Percentiles rank a stretch among this genome's conserved stretches.
These are phyloP conservation scores for Dothistroma pini DNA, from an alignment of 2,329 filamentous ascomycete species.

Conservation along the genomic window DNA sequence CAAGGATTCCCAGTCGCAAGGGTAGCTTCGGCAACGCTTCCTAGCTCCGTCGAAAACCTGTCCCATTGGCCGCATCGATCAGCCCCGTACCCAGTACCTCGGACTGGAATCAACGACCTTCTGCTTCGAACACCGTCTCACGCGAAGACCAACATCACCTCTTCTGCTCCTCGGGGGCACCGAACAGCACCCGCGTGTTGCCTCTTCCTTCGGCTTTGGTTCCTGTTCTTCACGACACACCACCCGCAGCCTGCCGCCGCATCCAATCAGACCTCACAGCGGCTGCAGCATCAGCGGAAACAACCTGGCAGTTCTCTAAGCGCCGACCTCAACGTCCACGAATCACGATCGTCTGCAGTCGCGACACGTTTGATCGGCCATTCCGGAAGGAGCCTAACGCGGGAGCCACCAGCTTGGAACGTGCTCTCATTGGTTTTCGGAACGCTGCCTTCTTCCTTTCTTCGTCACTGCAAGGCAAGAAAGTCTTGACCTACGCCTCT, in stretches of 20 bases:
- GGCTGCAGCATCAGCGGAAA: slow-evolving; percentile 12
- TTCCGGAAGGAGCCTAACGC: slow-evolving; percentile 4
- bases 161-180: slow-evolving; percentile 1
- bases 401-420: slow-evolving; percentile 14
- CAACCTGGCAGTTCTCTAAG: slow-evolving; percentile 17
- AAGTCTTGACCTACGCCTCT: slow-evolving; percentile 18
- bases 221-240: background rate
- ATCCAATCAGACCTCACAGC: slow-evolving; percentile 10
- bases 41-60: background rate
- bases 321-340: slow-evolving; percentile 14
- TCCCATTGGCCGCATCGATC: background rate
- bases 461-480: slow-evolving; percentile 15
- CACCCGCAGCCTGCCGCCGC: slow-evolving; percentile 4
- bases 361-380: slow-evolving; percentile 16
- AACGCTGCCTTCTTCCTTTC: slow-evolving; percentile 13
- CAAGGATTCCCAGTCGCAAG: slow-evolving; percentile 4
- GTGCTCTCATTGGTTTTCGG: slow-evolving; percentile 15
- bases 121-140: background rate
- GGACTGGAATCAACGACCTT: slow-evolving; percentile 1
- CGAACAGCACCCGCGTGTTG: slow-evolving; percentile 7
- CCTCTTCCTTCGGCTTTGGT: background rate
- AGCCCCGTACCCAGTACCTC: slow-evolving; percentile 1
- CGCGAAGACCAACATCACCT: slow-evolving; percentile 9
- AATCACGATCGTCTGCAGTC: slow-evolving; percentile 14
- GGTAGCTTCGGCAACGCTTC: background rate